These are phyloP conservation scores for Neospora caninum DNA, from an alignment of 169 alveolate species.

Conservation along the genomic window DNA sequence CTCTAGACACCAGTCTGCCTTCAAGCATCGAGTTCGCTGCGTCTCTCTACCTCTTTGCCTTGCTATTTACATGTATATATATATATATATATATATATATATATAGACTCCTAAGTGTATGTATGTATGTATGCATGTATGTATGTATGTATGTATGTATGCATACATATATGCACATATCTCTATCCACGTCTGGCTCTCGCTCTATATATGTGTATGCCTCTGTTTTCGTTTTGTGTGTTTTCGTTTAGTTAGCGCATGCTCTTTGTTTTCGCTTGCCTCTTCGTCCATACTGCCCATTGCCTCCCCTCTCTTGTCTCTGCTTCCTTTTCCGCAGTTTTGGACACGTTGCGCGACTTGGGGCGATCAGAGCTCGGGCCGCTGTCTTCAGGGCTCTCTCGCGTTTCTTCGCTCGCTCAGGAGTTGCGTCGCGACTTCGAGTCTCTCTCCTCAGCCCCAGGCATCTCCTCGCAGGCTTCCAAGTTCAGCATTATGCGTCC, in stretches of 20 bases:
- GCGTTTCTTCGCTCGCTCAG: not conserved
- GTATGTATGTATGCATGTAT: not conserved
- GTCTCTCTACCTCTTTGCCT: not conserved
- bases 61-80: not conserved
- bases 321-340: not conserved
- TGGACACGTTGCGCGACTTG: not conserved
- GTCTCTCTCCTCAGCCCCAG: not conserved
- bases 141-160: not conserved
- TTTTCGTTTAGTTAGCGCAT: not conserved
- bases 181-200: no score
- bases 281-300: no score
- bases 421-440: not conserved
- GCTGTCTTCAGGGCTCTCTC: not conserved
- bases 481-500: not conserved
- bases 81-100: not conserved
- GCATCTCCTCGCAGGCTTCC: not conserved
- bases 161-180: not conserved
- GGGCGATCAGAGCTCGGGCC: not conserved
- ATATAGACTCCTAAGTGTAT: not conserved
- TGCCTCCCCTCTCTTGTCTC: not conserved
- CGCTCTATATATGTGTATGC: not conserved
- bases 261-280: not conserved
- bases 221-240: not conserved
- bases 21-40: not conserved
- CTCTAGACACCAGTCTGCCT: not conserved